Base-by-base conservation (phyloP, 495 filamentous ascomycete species). In the Astrothelium macrocarpum region DNA sequence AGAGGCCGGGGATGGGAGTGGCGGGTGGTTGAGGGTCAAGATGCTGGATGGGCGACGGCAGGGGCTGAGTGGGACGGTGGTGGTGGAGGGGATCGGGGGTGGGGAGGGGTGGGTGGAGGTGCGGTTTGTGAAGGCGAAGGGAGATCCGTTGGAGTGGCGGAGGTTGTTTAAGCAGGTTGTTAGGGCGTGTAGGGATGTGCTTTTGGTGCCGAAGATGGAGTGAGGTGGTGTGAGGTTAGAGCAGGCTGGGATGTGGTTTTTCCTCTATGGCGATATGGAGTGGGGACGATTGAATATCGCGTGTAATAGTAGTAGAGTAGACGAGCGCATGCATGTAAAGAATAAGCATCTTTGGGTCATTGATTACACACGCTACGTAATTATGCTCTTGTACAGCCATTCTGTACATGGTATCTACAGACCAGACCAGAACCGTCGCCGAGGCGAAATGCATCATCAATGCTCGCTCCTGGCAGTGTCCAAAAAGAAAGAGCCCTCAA, bases 121-220 rank as follows among this genome's bases (percentile, higher is more conserved):
- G 12, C 80, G 90, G 63, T 97, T 99, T 73, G 82, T 95, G 66
- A 99, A 99, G 75, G 82, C 87, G 43, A 95, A 95, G 76, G 94
- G 95, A 14, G 94, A 99, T 79, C 95, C 95, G 12, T 74, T 99
- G 32, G 94, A 97, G 80, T 99, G 94, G 94, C 81, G 94, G 62
- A 81, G 94, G 59, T 93, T 99, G 72, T 99, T 99, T 80, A 99
- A 97, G 77, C 90, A 87, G 74, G 84, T 96, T 14, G 87, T 86
- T 20, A 78, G 92, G 63, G 76, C 92, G 32, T 94, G 91, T 77
- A 87, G 87, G 73, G 91, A 96, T 68, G 90, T 83, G 4, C 83
- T 97, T 60, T 71, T 76, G 63, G 62, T 65, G 68, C 73, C 73
- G 53, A 60, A 59, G 32, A 29, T 11, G 26, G 23, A 14, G 29